phyloP scores from a whole-genome alignment of 2,329 filamentous ascomycete genomes.

The Xylaria sp. region DNA sequence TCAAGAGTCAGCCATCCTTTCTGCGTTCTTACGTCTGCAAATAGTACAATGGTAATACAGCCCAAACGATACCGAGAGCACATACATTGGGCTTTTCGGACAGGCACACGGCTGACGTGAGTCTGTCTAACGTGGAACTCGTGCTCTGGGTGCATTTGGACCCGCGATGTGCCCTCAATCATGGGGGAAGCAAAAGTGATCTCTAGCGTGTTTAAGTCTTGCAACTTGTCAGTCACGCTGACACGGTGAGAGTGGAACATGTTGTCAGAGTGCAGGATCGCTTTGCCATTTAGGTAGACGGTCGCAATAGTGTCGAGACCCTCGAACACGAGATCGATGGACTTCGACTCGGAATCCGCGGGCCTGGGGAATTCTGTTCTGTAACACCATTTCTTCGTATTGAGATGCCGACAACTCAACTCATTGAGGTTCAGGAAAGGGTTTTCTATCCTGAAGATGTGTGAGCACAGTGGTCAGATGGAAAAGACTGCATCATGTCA shows the following conservation, averaged over 20 bases:
- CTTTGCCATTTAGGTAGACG: constrained; percentile 48
- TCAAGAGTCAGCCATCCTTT: not conserved
- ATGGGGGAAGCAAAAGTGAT: constrained; percentile 54
- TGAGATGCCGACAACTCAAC: constrained; percentile 54
- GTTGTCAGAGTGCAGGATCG: constrained; percentile 53
- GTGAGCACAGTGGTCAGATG: constrained; percentile 4
- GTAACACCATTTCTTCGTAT: constrained; percentile 58
- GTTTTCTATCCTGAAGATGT: constrained; percentile 41
- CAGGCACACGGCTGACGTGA: constrained; percentile 41
- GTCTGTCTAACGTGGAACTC: constrained; percentile 48
- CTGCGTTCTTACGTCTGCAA: not conserved
- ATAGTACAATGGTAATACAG: too few relatives aligned
- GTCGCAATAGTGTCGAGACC: constrained; percentile 60
- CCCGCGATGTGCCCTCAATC: constrained; percentile 47
- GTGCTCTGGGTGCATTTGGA: constrained; percentile 48
- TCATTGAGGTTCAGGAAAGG: constrained; percentile 60
- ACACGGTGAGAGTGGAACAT: constrained; percentile 59
- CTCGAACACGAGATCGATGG: constrained; percentile 52
- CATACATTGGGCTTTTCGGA: constrained; percentile 58
- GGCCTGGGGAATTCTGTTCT: constrained; percentile 35
- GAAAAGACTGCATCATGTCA: not conserved
- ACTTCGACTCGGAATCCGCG: constrained; percentile 17
- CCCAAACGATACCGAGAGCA: not conserved
- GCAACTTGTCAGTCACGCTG: constrained; percentile 41
- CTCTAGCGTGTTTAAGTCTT: constrained; percentile 43